phyloP scores from a whole-genome alignment of 2,329 filamentous ascomycete genomes.

The Gnomoniopsis smithogilvyi region DNA sequence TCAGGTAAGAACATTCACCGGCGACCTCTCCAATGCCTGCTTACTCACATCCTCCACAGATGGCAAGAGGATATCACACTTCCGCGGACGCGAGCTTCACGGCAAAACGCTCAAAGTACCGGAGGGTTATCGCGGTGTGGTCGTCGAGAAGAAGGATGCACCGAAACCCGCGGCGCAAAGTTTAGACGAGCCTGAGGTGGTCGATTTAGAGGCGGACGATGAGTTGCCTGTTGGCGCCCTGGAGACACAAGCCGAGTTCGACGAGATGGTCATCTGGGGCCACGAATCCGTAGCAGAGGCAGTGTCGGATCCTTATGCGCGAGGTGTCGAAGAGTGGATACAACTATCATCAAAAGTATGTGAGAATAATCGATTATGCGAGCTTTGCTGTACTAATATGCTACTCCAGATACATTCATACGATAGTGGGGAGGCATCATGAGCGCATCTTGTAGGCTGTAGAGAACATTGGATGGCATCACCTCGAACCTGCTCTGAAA shows the following conservation, averaged over 20 bases:
- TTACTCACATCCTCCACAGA: constrained; percentile 34
- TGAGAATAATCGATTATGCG: background rate
- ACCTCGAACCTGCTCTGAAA: background rate
- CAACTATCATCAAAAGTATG: constrained; percentile 53
- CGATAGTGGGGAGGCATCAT: constrained; percentile 1
- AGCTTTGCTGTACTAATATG: background rate
- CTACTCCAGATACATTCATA: constrained; percentile 15
- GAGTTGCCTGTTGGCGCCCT: constrained; percentile 53
- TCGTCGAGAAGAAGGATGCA: constrained; percentile 48
- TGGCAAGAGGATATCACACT: constrained; percentile 57
- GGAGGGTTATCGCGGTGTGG: constrained; percentile 64
- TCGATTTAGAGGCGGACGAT: constrained; percentile 37
- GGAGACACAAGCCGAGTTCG: constrained; percentile 65
- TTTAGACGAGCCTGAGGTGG: constrained; percentile 25
- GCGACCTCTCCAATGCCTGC: background rate
- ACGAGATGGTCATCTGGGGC: constrained; percentile 77
- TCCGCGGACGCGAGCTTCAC: constrained; percentile 76
- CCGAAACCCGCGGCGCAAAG: constrained; percentile 25
- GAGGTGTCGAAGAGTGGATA: constrained; percentile 79
- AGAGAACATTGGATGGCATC: background rate
- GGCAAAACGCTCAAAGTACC: constrained; percentile 67
- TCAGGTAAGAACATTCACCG: constrained; percentile 11
- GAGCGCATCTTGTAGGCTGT: background rate
- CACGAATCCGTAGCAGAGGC: constrained; percentile 67
- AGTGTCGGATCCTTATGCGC: constrained; percentile 65